These are phyloP conservation scores for Nicotiana obtusifolia DNA, from an alignment of 257 asterid genomes.

Conservation along the genomic window DNA sequence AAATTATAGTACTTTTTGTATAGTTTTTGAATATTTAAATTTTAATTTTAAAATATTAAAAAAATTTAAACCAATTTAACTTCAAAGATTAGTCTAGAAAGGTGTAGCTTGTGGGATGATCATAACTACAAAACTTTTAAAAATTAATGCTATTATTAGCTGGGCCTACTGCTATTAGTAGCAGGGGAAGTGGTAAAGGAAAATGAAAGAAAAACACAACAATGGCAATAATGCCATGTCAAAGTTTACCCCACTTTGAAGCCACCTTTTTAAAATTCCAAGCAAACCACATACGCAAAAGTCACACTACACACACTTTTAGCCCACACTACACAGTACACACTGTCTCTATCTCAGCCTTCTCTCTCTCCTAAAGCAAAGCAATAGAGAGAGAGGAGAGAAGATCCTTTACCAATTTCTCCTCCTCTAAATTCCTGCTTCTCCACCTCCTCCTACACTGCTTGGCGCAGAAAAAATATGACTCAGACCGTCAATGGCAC, in stretches of 20 bases:
- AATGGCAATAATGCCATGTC: neutral
- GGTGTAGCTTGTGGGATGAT: too few relatives aligned
- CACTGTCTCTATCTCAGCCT: neutral
- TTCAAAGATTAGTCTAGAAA: too few relatives aligned
- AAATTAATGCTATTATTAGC: too few relatives aligned
- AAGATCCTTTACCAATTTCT: constrained; percentile 5
- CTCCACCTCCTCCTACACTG: neutral
- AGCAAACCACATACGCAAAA: neutral
- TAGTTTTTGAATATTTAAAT: too few relatives aligned
- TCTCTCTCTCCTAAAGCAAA: neutral
- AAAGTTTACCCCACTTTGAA: neutral
- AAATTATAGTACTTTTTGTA: too few relatives aligned
- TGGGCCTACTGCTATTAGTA: too few relatives aligned
- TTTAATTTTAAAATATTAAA: too few relatives aligned
- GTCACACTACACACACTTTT: neutral
- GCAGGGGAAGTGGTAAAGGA: too few relatives aligned
- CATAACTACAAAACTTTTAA: too few relatives aligned
- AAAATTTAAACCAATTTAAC: too few relatives aligned
- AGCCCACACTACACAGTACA: too few relatives aligned
- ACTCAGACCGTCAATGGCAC: constrained; percentile 17
- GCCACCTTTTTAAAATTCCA: neutral
- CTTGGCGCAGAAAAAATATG: constrained; percentile 1
- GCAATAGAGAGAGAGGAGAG: neutral
- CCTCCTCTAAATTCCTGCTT: neutral
- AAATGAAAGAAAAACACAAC: too few relatives aligned